Percentiles rank a stretch among this genome's conserved stretches.
Conservation (phyloP, 2,329 filamentous ascomycete species). For the Xylariaceae sp. region DNA sequence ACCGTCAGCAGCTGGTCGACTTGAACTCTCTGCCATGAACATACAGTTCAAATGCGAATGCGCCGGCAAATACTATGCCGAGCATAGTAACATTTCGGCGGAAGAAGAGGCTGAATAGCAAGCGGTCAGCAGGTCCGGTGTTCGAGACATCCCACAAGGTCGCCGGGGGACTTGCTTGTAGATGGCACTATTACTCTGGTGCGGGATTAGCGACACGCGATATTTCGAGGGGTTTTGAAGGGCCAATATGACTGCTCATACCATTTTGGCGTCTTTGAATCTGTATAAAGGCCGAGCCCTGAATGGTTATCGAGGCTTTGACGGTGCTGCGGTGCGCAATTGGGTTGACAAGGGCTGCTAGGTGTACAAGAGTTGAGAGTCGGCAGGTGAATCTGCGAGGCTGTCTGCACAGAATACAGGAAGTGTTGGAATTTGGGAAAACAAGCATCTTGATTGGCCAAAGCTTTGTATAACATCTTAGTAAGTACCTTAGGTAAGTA, state of each 20-base stretch:
- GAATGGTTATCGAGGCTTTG: slow-evolving; percentile 4
- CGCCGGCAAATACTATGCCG: slow-evolving; percentile 74
- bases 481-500: too few species aligned
- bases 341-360: slow-evolving; percentile 4
- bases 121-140: slow-evolving; percentile 24
- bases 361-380: slow-evolving; percentile 6
- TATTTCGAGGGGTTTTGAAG: background rate
- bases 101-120: slow-evolving; percentile 64
- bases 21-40: slow-evolving; percentile 32
- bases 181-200: slow-evolving; percentile 41
- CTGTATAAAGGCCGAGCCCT: slow-evolving; percentile 2
- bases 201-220: slow-evolving; percentile 27
- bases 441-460: slow-evolving; percentile 32
- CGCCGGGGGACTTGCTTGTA: slow-evolving; percentile 49
- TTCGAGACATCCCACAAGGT: slow-evolving; percentile 5
- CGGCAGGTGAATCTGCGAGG: slow-evolving; percentile 14
- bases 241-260: slow-evolving; percentile 35
- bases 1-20: slow-evolving; percentile 28
- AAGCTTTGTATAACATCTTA: slow-evolving; percentile 23
- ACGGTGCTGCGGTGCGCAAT: slow-evolving; percentile 9
- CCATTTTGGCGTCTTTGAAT: slow-evolving; percentile 40
- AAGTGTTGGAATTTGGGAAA: slow-evolving; percentile 17
- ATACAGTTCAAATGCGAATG: slow-evolving; percentile 93
- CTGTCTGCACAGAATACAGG: slow-evolving; percentile 9
- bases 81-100: slow-evolving; percentile 86